Percentiles rank a stretch among this genome's conserved stretches.
These are phyloP conservation scores for Xylaria hypoxylon DNA, from an alignment of 2,329 filamentous ascomycete genomes.

Conservation along the genomic window DNA sequence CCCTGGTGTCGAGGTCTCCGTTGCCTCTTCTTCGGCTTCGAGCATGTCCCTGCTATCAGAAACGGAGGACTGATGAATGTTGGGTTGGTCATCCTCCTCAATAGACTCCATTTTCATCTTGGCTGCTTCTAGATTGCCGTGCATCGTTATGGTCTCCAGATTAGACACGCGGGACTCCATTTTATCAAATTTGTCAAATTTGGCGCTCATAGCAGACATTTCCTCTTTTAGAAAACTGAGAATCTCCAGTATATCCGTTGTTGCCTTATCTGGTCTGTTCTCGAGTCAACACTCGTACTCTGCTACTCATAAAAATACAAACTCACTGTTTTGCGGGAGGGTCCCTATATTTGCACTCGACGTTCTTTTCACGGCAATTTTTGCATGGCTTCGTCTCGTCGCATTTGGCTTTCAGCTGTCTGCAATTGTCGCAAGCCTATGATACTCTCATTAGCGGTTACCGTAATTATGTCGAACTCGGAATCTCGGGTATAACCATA, in stretches of 20 bases:
- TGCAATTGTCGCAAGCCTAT: slow-evolving; percentile 91
- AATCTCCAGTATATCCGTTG: slow-evolving; percentile 70
- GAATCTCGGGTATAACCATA: slow-evolving; percentile 49
- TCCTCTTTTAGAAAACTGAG: slow-evolving; percentile 53
- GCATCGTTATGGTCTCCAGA: slow-evolving; percentile 53
- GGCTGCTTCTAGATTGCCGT: slow-evolving; percentile 45
- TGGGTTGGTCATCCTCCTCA: slow-evolving; percentile 50
- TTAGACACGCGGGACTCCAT: slow-evolving; percentile 55
- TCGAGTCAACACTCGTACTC: slow-evolving; percentile 14
- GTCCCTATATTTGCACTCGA: slow-evolving; percentile 89
- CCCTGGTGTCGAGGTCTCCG: slow-evolving; percentile 48
- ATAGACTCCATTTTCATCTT: slow-evolving; percentile 51
- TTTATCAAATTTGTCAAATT: slow-evolving; percentile 49
- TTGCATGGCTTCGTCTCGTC: slow-evolving; percentile 87
- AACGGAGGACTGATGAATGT: slow-evolving; percentile 42
- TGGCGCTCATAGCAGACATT: slow-evolving; percentile 50
- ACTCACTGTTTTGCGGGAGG: slow-evolving; percentile 90
- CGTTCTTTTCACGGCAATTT: slow-evolving; percentile 87
- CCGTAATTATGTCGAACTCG: slow-evolving; percentile 13
- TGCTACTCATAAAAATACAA: neutral
- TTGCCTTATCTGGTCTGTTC: slow-evolving; percentile 68
- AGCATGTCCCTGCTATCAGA: slow-evolving; percentile 35
- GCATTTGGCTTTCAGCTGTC: slow-evolving; percentile 89
- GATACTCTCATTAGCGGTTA: slow-evolving; percentile 41
- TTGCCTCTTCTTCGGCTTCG: slow-evolving; percentile 40